These are phyloP conservation scores for Gossypioides kirkii DNA, from an alignment of 345 rosid genomes.

Conservation along the genomic window DNA sequence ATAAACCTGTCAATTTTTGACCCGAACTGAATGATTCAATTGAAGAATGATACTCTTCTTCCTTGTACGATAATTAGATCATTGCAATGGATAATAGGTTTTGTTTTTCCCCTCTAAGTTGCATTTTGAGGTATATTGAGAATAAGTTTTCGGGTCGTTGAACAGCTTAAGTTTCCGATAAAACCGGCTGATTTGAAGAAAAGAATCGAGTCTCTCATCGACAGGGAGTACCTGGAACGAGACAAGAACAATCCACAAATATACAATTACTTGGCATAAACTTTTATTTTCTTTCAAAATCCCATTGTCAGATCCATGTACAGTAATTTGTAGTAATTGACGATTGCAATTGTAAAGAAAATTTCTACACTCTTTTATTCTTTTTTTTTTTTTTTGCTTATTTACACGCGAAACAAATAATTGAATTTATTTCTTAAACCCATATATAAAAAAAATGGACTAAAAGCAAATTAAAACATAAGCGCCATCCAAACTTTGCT, in stretches of 20 bases:
- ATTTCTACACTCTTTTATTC: too few species aligned
- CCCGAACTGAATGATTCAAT: neutral
- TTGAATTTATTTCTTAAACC: too few species aligned
- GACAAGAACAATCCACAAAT: slow-evolving; percentile 96
- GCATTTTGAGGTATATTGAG: neutral
- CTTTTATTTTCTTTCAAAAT: neutral
- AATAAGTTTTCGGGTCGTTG: slow-evolving; percentile 12
- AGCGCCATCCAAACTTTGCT: too few species aligned
- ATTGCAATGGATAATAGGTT: neutral
- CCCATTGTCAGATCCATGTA: slow-evolving; percentile 29
- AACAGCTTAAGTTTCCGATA: slow-evolving; percentile 91
- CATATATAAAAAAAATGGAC: too few species aligned
- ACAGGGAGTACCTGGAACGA: slow-evolving; percentile 95
- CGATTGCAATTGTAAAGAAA: neutral
- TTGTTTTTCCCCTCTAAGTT: neutral
- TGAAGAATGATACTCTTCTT: neutral
- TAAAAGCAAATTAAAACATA: too few species aligned
- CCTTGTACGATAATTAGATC: neutral
- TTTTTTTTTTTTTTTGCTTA: too few species aligned
- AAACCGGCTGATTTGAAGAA: slow-evolving; percentile 97
- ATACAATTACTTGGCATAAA: slow-evolving; percentile 86
- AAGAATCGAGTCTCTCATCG: slow-evolving; percentile 90
- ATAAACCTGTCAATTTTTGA: neutral
- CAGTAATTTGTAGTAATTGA: slow-evolving; percentile 26
- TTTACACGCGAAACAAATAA: too few species aligned